Evolutionary conservation across 352 stramenopile species (phyloP).

Genomic region (Phytophthora agathidicida): DNA sequence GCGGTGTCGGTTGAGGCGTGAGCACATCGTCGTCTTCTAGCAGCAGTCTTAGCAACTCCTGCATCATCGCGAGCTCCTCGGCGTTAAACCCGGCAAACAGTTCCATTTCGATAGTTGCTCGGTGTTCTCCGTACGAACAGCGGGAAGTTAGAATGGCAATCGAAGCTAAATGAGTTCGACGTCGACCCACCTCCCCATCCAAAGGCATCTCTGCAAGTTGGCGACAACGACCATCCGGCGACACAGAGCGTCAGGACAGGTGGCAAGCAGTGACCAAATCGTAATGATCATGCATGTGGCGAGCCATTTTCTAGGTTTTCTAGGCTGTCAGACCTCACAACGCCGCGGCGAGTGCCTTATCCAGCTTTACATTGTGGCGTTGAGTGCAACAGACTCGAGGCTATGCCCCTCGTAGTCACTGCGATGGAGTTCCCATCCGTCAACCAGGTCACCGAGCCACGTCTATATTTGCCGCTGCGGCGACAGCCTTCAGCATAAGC

Average conservation of each 20-base stretch:
- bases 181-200: slow-evolving; percentile 18
- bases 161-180: background rate
- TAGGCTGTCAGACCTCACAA: slow-evolving; percentile 21
- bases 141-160: slow-evolving; percentile 33
- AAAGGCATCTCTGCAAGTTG: slow-evolving; percentile 26
- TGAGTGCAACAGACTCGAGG: slow-evolving; percentile 22
- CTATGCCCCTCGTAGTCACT: slow-evolving; percentile 18
- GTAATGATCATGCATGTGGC: slow-evolving; percentile 12
- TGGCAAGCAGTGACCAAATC: slow-evolving; percentile 31
- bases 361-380: slow-evolving; percentile 27
- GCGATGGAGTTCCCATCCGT: slow-evolving; percentile 22
- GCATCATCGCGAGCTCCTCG: slow-evolving; percentile 48
- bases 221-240: slow-evolving; percentile 24
- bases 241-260: slow-evolving; percentile 27
- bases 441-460: slow-evolving; percentile 5
- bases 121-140: slow-evolving; percentile 36
- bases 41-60: slow-evolving; percentile 39
- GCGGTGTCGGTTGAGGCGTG: slow-evolving; percentile 26
- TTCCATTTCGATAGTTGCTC: slow-evolving; percentile 34
- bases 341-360: slow-evolving; percentile 13
- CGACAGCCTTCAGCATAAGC: too few relatives aligned
- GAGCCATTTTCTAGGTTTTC: slow-evolving; percentile 15
- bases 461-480: slow-evolving; percentile 43
- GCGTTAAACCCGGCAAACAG: slow-evolving; percentile 46
- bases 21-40: slow-evolving; percentile 38